Conservation (phyloP, 1,284 basidiomycete genomes). For the Naganishia sp. region DNA sequence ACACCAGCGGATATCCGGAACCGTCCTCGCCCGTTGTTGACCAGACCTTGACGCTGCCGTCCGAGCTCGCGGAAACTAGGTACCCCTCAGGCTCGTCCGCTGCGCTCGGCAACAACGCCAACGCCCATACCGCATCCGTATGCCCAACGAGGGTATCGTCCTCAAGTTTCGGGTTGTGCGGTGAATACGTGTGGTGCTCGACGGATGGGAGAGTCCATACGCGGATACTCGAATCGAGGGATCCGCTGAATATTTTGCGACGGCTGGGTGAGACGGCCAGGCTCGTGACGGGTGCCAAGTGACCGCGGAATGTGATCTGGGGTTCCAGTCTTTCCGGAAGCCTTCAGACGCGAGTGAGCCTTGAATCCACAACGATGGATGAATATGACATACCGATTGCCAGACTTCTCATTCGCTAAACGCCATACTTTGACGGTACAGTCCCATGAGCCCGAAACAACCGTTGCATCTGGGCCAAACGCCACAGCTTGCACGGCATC, state of each 20-base stretch:
- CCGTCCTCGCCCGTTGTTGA: constrained; percentile 10
- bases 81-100: constrained; percentile 54
- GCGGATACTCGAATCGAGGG: constrained; percentile 84
- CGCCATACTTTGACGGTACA: constrained; percentile 92
- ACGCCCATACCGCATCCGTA: constrained; percentile 93
- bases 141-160: constrained; percentile 84
- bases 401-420: constrained; percentile 43
- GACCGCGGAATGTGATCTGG: constrained; percentile 86
- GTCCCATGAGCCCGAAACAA: constrained; percentile 92
- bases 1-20: constrained; percentile 34
- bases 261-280: constrained; percentile 78
- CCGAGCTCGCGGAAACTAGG: constrained; percentile 84
- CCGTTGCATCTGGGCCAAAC: constrained; percentile 71
- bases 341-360: constrained; percentile 49
- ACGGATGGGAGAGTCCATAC: constrained; percentile 80
- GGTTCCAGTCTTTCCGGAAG: constrained; percentile 78
- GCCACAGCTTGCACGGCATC: constrained; percentile 87
- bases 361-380: constrained; percentile 48
- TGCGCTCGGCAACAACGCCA: constrained; percentile 59
- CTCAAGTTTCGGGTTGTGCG: constrained; percentile 76
- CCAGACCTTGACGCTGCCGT: constrained; percentile 93
- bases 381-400: constrained; percentile 53
- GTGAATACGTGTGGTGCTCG: constrained; percentile 75
- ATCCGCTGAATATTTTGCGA: constrained; percentile 82
- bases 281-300: constrained; percentile 87